Conservation (phyloP, 805 yeast genomes). For the Candida verbasci region DNA sequence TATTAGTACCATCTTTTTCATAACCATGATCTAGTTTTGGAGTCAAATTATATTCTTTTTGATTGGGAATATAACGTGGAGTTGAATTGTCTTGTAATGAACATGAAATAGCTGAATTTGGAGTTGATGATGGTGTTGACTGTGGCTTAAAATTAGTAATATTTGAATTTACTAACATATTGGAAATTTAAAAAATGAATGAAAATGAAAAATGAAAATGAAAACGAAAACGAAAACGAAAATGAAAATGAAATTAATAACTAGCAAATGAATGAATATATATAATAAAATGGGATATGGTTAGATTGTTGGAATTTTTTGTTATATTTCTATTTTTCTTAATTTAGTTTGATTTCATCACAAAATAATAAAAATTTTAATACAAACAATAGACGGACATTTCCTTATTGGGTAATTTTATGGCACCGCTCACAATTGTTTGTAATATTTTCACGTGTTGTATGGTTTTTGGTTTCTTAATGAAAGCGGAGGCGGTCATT, state of each 20-base stretch:
- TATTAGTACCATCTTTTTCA: slow-evolving; percentile 7
- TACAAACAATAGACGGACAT: not conserved
- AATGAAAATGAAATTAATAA: too few relatives aligned
- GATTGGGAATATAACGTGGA: slow-evolving; percentile 1
- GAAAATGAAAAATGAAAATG: not conserved
- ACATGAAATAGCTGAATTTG: slow-evolving; percentile 5
- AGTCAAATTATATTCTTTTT: not conserved
- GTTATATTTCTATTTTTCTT: not conserved
- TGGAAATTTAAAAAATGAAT: not conserved
- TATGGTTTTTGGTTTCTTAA: too few relatives aligned
- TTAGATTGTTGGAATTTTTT: not conserved
- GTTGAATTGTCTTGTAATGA: not conserved
- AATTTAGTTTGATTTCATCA: not conserved
- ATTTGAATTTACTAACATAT: slow-evolving; percentile 7
- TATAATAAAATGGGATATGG: not conserved
- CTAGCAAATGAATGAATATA: not conserved
- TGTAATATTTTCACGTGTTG: too few relatives aligned
- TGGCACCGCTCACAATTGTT: too few relatives aligned
- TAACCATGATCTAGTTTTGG: slow-evolving; percentile 7
- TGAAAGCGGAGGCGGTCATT: too few relatives aligned
- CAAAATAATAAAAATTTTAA: not conserved
- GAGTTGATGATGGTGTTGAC: not conserved
- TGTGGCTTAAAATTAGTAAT: slow-evolving; percentile 4
- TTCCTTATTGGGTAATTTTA: too few relatives aligned
- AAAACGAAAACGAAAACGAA: too few relatives aligned